A percentile compares a stretch with the other conserved stretches of the same genome.
These are phyloP conservation scores for Cupressus sempervirens DNA, from an alignment of 75 land plant genomes.

Conservation along the genomic window DNA sequence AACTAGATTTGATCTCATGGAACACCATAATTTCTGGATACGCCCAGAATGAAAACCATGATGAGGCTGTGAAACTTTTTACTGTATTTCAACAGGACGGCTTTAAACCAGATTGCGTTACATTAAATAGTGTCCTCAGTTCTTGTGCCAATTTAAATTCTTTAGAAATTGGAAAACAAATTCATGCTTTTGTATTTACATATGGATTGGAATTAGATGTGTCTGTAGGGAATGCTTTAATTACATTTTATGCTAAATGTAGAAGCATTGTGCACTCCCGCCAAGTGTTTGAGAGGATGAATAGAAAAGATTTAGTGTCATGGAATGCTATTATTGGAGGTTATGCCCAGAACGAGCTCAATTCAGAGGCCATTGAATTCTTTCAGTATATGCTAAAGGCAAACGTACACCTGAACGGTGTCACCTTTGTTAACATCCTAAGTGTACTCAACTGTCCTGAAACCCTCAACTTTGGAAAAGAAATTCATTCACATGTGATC, in stretches of 20 bases:
- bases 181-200: conserved; percentile 47
- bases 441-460: conserved; percentile 1
- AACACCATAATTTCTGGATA: conserved; percentile 61
- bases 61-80: conserved; percentile 36
- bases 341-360: conserved; percentile 65
- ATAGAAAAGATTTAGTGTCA: conserved; percentile 50
- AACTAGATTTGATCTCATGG: conserved; percentile 77
- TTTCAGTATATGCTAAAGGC: conserved; percentile 49
- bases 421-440: conserved; percentile 37
- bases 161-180: conserved; percentile 30
- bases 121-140: conserved; percentile 61
- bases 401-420: conserved; percentile 40
- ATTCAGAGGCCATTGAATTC: conserved; percentile 42
- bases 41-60: conserved; percentile 49
- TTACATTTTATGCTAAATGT: conserved; percentile 68
- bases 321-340: conserved; percentile 84
- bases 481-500: conserved; percentile 3
- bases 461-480: background rate
- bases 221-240: conserved; percentile 56
- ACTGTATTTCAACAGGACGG: conserved; percentile 37
- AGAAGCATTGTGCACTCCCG: conserved; percentile 52
- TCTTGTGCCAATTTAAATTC: conserved; percentile 49
- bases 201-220: conserved; percentile 48
- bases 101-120: conserved; percentile 60
- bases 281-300: conserved; percentile 44